These are phyloP conservation scores for Oryza officinalis DNA, from an alignment of 176 grass and related monocot genomes.

Conservation along the genomic window DNA sequence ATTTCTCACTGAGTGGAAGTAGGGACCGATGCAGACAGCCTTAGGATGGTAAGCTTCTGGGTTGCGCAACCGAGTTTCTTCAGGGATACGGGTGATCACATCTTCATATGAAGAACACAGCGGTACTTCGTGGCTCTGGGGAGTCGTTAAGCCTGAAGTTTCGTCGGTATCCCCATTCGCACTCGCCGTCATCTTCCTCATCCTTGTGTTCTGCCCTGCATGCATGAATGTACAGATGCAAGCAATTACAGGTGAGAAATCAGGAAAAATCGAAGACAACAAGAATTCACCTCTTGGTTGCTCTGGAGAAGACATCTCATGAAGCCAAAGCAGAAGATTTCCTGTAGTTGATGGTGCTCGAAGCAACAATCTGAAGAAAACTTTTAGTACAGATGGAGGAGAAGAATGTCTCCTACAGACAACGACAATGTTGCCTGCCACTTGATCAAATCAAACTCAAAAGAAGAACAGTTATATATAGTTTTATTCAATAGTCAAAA, in stretches of 20 bases:
- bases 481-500: constrained; percentile 27
- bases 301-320: constrained; percentile 7
- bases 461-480: background rate
- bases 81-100: background rate
- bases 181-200: background rate
- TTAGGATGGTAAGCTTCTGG: constrained; percentile 18
- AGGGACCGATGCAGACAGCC: constrained; percentile 13
- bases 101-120: constrained; percentile 1
- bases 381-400: background rate
- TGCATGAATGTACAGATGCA: background rate
- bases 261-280: background rate
- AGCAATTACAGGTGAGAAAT: constrained; percentile 29
- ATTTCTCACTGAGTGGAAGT: constrained; percentile 8
- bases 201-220: constrained; percentile 21
- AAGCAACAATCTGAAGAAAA: constrained; percentile 22
- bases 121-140: background rate
- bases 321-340: background rate
- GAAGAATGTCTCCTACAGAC: background rate
- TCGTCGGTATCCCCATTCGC: background rate
- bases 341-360: background rate
- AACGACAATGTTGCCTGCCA: background rate
- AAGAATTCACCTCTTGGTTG: constrained; percentile 37
- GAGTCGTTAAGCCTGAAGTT: background rate
- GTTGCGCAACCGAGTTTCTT: background rate
- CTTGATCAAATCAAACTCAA: constrained; percentile 20